Conservation (phyloP, 75 land plant species). For the Chamaecyparis obtusa region DNA sequence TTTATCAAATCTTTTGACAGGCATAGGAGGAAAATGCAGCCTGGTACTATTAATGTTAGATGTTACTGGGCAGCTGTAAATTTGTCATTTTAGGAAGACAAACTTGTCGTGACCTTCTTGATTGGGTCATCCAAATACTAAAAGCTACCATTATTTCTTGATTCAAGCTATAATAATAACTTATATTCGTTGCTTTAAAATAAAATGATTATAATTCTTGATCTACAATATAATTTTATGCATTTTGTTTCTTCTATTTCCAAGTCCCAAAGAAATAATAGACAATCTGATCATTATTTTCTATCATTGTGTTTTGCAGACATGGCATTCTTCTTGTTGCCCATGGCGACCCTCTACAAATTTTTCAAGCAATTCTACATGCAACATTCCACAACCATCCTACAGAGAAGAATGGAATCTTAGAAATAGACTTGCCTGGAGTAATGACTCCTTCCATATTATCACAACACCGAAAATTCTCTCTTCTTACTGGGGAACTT, state of each 20-base stretch:
- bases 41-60: not conserved
- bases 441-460: constrained; percentile 39
- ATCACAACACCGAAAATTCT: constrained; percentile 69
- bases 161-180: not conserved
- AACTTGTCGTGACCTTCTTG: not conserved
- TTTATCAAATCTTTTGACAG: not conserved
- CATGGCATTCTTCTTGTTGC: constrained; percentile 69
- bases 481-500: constrained; percentile 79
- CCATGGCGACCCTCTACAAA: constrained; percentile 95
- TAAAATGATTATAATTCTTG: not conserved
- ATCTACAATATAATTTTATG: not conserved
- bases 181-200: not conserved
- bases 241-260: not conserved
- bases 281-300: not conserved
- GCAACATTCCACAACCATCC: constrained; percentile 22
- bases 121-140: not conserved
- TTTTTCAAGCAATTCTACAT: constrained; percentile 69
- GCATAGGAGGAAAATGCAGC: not conserved
- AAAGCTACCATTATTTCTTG: not conserved
- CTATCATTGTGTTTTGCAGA: constrained; percentile 29
- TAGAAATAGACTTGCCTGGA: constrained; percentile 36
- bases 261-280: not conserved
- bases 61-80: not conserved
- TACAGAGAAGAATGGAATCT: constrained; percentile 15
- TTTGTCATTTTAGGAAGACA: not conserved